Percentiles rank a stretch among this genome's conserved stretches.
Conservation (phyloP, 2,329 filamentous ascomycete species). For the Ceratocystis huliohia region DNA sequence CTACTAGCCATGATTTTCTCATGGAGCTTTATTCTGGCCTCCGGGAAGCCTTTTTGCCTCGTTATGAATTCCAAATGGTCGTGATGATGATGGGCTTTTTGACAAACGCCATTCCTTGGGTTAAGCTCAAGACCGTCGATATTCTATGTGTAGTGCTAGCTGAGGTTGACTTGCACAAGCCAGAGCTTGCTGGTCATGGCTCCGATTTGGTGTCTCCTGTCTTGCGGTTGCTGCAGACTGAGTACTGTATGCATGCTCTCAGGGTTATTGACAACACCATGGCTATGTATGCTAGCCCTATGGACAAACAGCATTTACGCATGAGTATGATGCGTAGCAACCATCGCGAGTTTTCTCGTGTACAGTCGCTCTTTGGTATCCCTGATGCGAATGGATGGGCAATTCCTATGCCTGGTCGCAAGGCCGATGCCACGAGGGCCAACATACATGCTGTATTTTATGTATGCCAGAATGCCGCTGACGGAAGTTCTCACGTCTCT, state of each 20-base stretch:
- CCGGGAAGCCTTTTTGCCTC: conserved; percentile 65
- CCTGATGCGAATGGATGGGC: conserved; percentile 94
- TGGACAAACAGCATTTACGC: conserved; percentile 85
- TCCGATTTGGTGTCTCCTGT: conserved; percentile 92
- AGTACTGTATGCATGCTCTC: conserved; percentile 84
- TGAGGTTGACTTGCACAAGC: conserved; percentile 82
- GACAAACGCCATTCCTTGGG: conserved; percentile 78
- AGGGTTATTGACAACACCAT: conserved; percentile 91
- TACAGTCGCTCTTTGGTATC: conserved; percentile 89
- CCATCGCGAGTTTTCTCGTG: conserved; percentile 87
- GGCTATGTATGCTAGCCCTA: conserved; percentile 79
- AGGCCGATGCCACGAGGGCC: conserved; percentile 70
- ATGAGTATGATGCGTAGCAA: conserved; percentile 96
- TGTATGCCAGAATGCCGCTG: conserved; percentile 62
- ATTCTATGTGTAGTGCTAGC: conserved; percentile 75
- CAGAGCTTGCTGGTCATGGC: conserved; percentile 78
- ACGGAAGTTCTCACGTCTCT: conserved; percentile 33
- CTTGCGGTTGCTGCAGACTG: conserved; percentile 76
- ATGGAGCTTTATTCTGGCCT: conserved; percentile 60
- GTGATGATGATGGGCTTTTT: conserved; percentile 84
- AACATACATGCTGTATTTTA: conserved; percentile 97
- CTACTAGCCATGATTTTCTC: conserved; percentile 62
- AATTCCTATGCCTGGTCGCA: conserved; percentile 79
- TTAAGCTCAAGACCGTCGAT: conserved; percentile 86
- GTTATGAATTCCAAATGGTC: conserved; percentile 69